These are phyloP conservation scores for Quercus phellos DNA, from an alignment of 331 rosid genomes.

Conservation along the genomic window DNA sequence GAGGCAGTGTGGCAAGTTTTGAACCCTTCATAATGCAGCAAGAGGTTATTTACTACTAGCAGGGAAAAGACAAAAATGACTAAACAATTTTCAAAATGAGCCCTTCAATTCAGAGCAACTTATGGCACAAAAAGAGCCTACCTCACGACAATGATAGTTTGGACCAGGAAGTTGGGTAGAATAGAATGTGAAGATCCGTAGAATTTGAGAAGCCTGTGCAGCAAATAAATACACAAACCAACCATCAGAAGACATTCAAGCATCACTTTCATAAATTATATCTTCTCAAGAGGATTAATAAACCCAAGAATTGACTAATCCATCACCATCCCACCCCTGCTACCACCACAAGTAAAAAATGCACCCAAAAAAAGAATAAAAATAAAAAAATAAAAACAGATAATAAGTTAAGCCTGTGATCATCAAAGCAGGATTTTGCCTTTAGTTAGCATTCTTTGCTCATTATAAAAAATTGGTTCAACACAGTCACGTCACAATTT, in stretches of 20 bases:
- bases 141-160: constrained; percentile 96
- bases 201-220: constrained; percentile 79
- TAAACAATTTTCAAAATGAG: constrained; percentile 1
- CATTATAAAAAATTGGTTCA: no score
- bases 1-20: constrained; percentile 73
- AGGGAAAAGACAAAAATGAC: not conserved
- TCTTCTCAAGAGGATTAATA: not conserved
- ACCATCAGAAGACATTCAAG: not conserved
- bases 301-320: not conserved
- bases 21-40: constrained; percentile 63
- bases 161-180: constrained; percentile 99
- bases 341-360: not conserved
- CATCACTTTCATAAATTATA: not conserved
- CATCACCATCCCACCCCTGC: not conserved
- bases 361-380: not conserved
- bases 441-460: no score
- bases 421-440: not conserved
- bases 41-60: not conserved
- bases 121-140: constrained; percentile 13
- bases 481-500: not conserved
- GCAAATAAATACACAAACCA: constrained; percentile 15
- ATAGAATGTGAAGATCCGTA: constrained; percentile 83
- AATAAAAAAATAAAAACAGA: not conserved
- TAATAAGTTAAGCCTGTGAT: not conserved
- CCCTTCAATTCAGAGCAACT: not conserved